phyloP scores from a whole-genome alignment of 2,329 filamentous ascomycete genomes.

The Penicillium olsonii region DNA sequence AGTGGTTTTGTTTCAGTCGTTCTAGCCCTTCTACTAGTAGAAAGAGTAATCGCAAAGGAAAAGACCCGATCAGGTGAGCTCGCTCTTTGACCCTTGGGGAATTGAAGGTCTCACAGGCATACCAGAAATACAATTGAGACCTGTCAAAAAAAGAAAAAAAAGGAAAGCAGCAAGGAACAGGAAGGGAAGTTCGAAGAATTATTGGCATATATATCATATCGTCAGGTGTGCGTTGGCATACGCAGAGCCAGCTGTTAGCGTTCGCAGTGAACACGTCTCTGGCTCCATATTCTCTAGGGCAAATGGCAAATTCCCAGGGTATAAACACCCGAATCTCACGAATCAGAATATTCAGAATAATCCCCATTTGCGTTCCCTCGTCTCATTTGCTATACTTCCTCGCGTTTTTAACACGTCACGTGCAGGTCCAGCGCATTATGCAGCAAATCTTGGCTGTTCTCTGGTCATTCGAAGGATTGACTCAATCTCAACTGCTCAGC shows the following conservation, averaged over 20 bases:
- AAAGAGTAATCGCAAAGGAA: neutral
- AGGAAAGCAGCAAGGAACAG: neutral
- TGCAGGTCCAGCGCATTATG: neutral
- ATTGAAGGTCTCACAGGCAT: constrained; percentile 14
- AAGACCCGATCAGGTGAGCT: constrained; percentile 10
- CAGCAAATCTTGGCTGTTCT: no score
- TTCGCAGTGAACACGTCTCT: neutral
- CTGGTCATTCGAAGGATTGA: no score
- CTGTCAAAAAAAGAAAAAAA: neutral
- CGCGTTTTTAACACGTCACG: constrained; percentile 1
- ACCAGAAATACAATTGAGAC: neutral
- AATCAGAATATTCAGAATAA: neutral
- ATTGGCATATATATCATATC: neutral
- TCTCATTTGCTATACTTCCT: no score
- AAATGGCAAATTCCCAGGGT: no score
- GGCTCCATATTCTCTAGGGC: neutral
- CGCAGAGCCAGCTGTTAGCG: constrained; percentile 6
- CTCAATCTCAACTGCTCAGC: no score
- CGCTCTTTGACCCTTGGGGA: constrained; percentile 13
- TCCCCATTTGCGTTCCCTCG: neutral
- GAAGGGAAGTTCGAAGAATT: neutral
- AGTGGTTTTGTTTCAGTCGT: no score
- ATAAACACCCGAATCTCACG: constrained; percentile 1
- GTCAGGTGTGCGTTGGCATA: constrained; percentile 8
- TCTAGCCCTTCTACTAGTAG: no score